These are phyloP conservation scores for Teunomyces cretensis DNA, from an alignment of 805 yeast genomes.

Conservation along the genomic window DNA sequence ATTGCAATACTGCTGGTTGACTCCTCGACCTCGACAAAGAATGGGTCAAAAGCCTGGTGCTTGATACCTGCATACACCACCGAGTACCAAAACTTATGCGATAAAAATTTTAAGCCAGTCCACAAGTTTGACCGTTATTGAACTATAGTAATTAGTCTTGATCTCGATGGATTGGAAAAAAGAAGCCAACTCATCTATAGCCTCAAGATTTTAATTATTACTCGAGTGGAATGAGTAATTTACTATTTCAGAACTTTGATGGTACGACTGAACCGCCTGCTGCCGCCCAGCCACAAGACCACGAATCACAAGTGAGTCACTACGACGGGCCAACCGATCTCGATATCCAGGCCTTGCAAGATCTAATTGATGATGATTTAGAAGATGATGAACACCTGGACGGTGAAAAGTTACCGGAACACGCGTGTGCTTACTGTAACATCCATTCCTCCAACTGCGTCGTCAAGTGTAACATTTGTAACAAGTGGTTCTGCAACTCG, in stretches of 20 bases:
- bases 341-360: slow-evolving; percentile 7
- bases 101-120: too few relatives aligned
- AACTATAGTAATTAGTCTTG: background rate
- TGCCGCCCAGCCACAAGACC: background rate
- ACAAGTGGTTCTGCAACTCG: slow-evolving; percentile 89
- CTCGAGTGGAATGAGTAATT: slow-evolving; percentile 19
- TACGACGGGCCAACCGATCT: slow-evolving; percentile 3
- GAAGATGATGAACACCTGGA: background rate
- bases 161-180: background rate
- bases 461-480: slow-evolving; percentile 72
- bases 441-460: slow-evolving; percentile 62
- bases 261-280: slow-evolving; percentile 1
- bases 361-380: slow-evolving; percentile 10
- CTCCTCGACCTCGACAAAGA: too few relatives aligned
- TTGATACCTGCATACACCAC: background rate
- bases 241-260: slow-evolving; percentile 19
- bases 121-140: background rate
- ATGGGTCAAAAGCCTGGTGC: too few relatives aligned
- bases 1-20: too few relatives aligned
- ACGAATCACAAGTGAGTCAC: background rate
- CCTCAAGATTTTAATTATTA: background rate
- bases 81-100: background rate
- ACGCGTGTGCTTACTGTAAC: slow-evolving; percentile 70
- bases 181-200: background rate
- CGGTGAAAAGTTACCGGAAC: slow-evolving; percentile 17